Conservation (phyloP, 2,329 filamentous ascomycete genomes). For the Lachnellula arida region DNA sequence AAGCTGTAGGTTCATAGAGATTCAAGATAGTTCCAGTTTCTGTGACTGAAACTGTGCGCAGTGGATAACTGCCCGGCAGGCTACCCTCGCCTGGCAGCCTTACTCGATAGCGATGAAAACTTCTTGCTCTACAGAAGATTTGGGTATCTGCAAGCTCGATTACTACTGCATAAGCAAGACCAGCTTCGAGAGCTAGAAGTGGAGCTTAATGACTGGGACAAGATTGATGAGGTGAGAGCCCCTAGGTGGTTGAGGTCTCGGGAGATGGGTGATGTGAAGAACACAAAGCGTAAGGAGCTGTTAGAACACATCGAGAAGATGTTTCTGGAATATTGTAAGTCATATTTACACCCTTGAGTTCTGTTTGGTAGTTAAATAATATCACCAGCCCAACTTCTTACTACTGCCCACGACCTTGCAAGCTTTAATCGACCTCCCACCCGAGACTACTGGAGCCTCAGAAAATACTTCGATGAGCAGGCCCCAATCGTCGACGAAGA, state of each 20-base stretch:
- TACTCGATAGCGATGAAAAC: slow-evolving; percentile 38
- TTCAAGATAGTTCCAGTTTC: no score
- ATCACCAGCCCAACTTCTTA: slow-evolving; percentile 12
- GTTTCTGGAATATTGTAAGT: no score
- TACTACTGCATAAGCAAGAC: slow-evolving; percentile 29
- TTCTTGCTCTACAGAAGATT: slow-evolving; percentile 41
- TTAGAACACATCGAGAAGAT: no score
- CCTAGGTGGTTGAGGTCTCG: slow-evolving; percentile 4
- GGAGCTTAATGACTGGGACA: slow-evolving; percentile 19
- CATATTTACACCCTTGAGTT: no score
- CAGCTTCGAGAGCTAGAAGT: slow-evolving; percentile 18
- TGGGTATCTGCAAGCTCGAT: slow-evolving; percentile 36
- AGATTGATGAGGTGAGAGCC: background rate
- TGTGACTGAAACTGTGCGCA: background rate
- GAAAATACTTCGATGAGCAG: slow-evolving; percentile 25
- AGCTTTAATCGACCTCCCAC: slow-evolving; percentile 25
- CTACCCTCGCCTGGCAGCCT: slow-evolving; percentile 36
- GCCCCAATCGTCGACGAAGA: slow-evolving; percentile 22
- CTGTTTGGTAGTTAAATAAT: no score
- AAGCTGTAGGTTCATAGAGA: no score
- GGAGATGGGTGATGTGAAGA: slow-evolving; percentile 2
- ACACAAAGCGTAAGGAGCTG: no score
- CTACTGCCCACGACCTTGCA: slow-evolving; percentile 9
- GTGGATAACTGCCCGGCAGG: slow-evolving; percentile 25
- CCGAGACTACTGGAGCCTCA: slow-evolving; percentile 33